Percentiles rank a stretch among this genome's conserved stretches.
Evolutionary conservation across 768 basidiomycete genomes (phyloP).

Genomic region (Mycena crocata): DNA sequence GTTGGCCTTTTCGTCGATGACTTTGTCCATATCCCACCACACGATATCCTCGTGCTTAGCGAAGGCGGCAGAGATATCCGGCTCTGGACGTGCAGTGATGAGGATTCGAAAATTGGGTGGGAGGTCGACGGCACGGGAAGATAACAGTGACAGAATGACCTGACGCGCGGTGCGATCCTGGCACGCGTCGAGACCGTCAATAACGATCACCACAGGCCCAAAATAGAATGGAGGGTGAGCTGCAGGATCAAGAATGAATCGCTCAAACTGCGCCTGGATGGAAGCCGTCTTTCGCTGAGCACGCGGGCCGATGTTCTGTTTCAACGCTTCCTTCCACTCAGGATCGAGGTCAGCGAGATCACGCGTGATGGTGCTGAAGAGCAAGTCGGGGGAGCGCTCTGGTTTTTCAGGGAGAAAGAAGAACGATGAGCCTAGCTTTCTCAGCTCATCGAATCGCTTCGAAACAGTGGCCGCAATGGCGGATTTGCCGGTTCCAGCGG

Average conservation of each 20-base stretch:
- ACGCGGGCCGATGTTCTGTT: background rate
- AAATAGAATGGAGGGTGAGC: background rate
- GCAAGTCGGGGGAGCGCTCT: conserved; percentile 8
- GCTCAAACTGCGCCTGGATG: conserved; percentile 23
- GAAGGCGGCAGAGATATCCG: conserved; percentile 6
- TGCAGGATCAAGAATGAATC: conserved; percentile 25
- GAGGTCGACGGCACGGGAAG: conserved; percentile 7
- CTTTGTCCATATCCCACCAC: background rate
- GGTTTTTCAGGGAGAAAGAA: background rate
- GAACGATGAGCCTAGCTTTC: conserved; percentile 21
- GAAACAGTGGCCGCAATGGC: conserved; percentile 23
- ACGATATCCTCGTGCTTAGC: background rate
- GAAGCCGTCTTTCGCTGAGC: conserved; percentile 12
- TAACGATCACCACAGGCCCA: conserved; percentile 25
- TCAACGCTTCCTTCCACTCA: conserved; percentile 12
- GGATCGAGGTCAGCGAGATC: conserved; percentile 24
- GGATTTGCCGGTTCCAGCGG: conserved; percentile 18
- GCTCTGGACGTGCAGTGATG: conserved; percentile 12
- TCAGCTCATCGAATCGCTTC: conserved; percentile 9
- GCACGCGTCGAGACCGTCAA: conserved; percentile 18
- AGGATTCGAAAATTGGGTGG: conserved; percentile 23
- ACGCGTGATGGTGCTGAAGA: conserved; percentile 23
- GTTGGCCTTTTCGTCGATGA: background rate
- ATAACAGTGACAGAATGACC: background rate
- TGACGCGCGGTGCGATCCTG: background rate